Evolutionary conservation across 345 rosid genomes (phyloP).

Genomic region (Physaria fendleri): DNA sequence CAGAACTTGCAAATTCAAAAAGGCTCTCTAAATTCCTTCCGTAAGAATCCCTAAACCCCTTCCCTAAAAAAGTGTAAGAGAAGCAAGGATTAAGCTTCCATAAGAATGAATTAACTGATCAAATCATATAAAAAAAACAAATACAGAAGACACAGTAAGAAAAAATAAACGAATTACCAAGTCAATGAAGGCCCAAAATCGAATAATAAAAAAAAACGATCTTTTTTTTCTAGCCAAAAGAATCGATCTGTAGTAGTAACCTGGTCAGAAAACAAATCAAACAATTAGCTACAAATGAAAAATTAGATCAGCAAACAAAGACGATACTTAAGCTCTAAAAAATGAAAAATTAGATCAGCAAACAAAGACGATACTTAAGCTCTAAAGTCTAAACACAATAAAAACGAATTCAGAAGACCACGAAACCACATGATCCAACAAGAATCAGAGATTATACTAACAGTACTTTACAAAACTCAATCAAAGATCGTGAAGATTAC

Average conservation of each 20-base stretch:
- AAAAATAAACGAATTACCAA: too few relatives aligned
- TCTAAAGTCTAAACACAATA: too few relatives aligned
- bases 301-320: neutral
- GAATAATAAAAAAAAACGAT: neutral
- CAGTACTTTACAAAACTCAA: neutral
- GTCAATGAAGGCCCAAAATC: slow-evolving; percentile 28
- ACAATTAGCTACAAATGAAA: neutral
- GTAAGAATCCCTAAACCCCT: neutral
- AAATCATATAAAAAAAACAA: slow-evolving; percentile 6
- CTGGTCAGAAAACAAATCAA: slow-evolving; percentile 15
- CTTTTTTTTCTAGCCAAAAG: neutral
- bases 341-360: neutral
- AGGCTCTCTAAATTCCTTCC: neutral
- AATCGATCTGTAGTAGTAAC: slow-evolving; percentile 3
- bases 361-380: neutral
- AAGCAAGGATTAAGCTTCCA: slow-evolving; percentile 2
- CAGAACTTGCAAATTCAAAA: slow-evolving; percentile 5
- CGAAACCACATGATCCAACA: neutral
- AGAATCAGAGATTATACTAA: neutral
- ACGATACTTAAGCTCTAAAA: neutral
- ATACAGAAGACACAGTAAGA: too few relatives aligned
- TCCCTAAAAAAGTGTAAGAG: neutral
- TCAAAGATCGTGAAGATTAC: neutral
- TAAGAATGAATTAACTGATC: slow-evolving; percentile 11
- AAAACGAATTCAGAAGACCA: neutral